Percentiles rank a stretch among this genome's conserved stretches.
These are phyloP conservation scores for Parastagonospora avenae DNA, from an alignment of 2,329 filamentous ascomycete genomes.

Conservation along the genomic window DNA sequence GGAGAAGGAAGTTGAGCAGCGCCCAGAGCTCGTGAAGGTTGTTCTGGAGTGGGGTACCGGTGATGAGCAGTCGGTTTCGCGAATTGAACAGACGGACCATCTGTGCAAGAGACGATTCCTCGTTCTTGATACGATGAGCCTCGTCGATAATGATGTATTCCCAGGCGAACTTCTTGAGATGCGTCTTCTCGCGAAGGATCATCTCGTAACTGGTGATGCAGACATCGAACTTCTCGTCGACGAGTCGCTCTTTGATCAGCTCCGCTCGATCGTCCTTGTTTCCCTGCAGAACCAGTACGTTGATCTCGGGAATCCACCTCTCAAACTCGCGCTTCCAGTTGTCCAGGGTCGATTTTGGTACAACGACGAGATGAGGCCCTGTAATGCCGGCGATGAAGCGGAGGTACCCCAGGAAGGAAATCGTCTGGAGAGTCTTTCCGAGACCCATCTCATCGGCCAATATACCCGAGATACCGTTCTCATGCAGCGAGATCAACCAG, in stretches of 20 bases:
- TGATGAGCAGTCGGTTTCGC: slow-evolving; percentile 91
- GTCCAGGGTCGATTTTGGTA: slow-evolving; percentile 96
- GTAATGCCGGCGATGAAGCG: slow-evolving; percentile 88
- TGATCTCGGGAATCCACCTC: slow-evolving; percentile 93
- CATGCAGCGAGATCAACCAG: slow-evolving; percentile 96
- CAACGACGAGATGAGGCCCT: slow-evolving; percentile 87
- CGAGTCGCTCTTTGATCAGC: slow-evolving; percentile 87
- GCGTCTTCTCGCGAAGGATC: slow-evolving; percentile 92
- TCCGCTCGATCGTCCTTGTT: slow-evolving; percentile 90
- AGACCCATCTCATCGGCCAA: slow-evolving; percentile 98
- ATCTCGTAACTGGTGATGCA: slow-evolving; percentile 99
- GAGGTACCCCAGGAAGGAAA: slow-evolving; percentile 93
- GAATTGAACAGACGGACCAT: slow-evolving; percentile 97
- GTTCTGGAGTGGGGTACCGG: slow-evolving; percentile 95
- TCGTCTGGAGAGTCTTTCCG: slow-evolving; percentile 96
- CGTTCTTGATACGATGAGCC: slow-evolving; percentile 98
- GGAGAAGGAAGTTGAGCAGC: slow-evolving; percentile 94
- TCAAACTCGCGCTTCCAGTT: slow-evolving; percentile 97
- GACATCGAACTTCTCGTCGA: slow-evolving; percentile 95
- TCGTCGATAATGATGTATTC: slow-evolving; percentile 99
- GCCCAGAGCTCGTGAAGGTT: slow-evolving; percentile 98
- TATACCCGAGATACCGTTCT: slow-evolving; percentile 98
- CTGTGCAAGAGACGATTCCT: slow-evolving; percentile 94
- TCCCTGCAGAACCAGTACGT: slow-evolving; percentile 91
- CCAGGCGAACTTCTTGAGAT: slow-evolving; percentile 97